Percentiles rank a stretch among this genome's conserved stretches.
Evolutionary conservation across 352 stramenopile genomes (phyloP).

Genomic region (Aphanomyces euteiches): DNA sequence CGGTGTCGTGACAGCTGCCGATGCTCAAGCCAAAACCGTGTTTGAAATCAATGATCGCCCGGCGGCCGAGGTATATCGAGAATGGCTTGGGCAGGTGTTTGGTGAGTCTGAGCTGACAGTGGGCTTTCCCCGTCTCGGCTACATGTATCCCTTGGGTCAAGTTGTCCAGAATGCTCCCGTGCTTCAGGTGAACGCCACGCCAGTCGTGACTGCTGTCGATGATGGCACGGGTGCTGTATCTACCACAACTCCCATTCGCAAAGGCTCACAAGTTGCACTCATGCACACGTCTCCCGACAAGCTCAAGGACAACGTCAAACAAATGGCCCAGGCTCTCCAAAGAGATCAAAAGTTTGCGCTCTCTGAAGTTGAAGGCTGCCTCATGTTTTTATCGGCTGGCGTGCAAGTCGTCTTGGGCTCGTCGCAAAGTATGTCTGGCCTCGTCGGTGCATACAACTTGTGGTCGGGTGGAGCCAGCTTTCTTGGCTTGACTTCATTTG

Average conservation of each 20-base stretch:
- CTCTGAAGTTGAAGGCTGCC: conserved; percentile 71
- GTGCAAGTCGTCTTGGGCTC: conserved; percentile 72
- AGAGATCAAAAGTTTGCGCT: conserved; percentile 79
- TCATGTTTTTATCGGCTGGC: conserved; percentile 85
- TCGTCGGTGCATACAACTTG: conserved; percentile 83
- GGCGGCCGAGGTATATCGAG: conserved; percentile 75
- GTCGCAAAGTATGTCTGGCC: conserved; percentile 85
- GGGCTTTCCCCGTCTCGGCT: conserved; percentile 74
- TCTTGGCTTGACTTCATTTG: conserved; percentile 86
- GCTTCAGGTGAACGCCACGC: conserved; percentile 68
- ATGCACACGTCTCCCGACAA: conserved; percentile 81
- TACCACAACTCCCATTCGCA: conserved; percentile 71
- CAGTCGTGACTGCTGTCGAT: conserved; percentile 82
- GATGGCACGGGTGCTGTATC: conserved; percentile 68
- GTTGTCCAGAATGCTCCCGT: conserved; percentile 18
- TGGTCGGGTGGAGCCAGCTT: conserved; percentile 77
- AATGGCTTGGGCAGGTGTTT: conserved; percentile 69
- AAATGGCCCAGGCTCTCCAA: conserved; percentile 72
- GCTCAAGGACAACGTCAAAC: conserved; percentile 81
- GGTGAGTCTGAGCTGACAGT: conserved; percentile 33
- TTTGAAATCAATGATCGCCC: conserved; percentile 84
- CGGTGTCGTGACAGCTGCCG: conserved; percentile 65
- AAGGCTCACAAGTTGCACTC: conserved; percentile 76
- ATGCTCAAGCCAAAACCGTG: conserved; percentile 78
- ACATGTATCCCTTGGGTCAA: conserved; percentile 80